Evolutionary conservation across 176 grass and related monocot species (phyloP), one percentile per base, ranked within the genome.

Genomic region (Pontederia paniculata): DNA sequence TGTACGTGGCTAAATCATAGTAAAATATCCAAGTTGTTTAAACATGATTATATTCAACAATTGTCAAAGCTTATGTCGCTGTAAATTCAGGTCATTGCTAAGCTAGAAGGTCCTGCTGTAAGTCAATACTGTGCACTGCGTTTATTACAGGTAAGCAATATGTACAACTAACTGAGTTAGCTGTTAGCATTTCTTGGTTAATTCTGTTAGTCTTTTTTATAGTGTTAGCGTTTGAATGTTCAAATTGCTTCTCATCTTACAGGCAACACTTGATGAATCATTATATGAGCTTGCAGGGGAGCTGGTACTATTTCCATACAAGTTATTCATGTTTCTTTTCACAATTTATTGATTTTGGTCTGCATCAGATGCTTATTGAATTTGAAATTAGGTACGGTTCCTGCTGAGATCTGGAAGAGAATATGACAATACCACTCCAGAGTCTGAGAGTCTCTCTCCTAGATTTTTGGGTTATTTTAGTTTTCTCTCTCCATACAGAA

Each of bases 231-330:
- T 66, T 55, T 46, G 28, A 37, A 37, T 37, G 28, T 42, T 64
- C 9, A 0, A 23, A 61, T 8, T 42, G 31, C n/a, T 74, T 75
- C 48, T 62, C 49, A 48, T 21, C 58, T 57, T 81, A 25, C 62
- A 97, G 83, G 93, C 93, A 76, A 90, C 86, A 72, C 86, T 97
- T 45, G 93, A 97, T 74, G 83, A 97, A 76, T 97, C 86, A 60
- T 73, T 97, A 23, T 90, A 97, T 1, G 93, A 97, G 57, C 83
- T 97, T 53, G 80, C 83, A 62, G 83, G 93, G 37, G 93, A 97
- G 65, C 63, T 97, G 93, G 93, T 97, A 97, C 51, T 45, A 43
- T 62, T 25, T 63, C 80, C 47, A 15, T 82, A 44, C 73, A 54
- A 76, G 83, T 37, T 6, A 37, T 37, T 37, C 28, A 45, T 75